phyloP scores from a whole-genome alignment of 2,329 filamentous ascomycete species.

The Colletotrichum theobromicola region DNA sequence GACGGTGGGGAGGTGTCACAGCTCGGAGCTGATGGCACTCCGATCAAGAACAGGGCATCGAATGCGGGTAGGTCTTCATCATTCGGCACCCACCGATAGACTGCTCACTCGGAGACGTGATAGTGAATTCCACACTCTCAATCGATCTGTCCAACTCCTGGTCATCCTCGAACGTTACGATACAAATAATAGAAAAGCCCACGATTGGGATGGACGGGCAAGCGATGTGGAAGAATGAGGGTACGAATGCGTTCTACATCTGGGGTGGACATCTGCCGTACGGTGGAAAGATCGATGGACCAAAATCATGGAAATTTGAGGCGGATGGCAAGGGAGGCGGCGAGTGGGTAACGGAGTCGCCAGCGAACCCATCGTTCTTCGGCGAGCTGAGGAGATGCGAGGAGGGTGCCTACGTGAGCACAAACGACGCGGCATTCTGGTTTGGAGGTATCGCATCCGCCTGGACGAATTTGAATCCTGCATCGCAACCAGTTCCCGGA shows the following conservation, averaged over 20 bases:
- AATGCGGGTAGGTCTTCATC: neutral
- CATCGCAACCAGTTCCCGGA: neutral
- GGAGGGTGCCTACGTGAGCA: neutral
- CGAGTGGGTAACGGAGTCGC: constrained; percentile 1
- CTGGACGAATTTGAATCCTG: neutral
- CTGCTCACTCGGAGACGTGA: neutral
- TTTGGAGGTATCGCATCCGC: constrained; percentile 8
- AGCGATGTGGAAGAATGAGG: neutral
- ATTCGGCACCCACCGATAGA: neutral
- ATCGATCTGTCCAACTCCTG: constrained; percentile 18
- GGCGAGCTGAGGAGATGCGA: neutral
- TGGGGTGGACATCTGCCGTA: constrained; percentile 12
- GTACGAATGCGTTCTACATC: neutral
- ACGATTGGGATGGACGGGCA: neutral
- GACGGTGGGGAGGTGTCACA: constrained; percentile 40
- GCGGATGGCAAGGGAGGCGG: constrained; percentile 14
- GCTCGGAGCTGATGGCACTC: neutral
- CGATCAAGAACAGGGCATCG: neutral
- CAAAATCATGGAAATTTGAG: constrained; percentile 14
- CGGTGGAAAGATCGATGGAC: neutral
- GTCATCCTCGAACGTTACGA: neutral
- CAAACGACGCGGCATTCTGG: neutral
- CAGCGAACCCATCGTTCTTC: neutral
- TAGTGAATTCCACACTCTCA: constrained; percentile 20
- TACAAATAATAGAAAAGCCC: neutral